Evolutionary conservation across 176 grass and related monocot genomes (phyloP).

Genomic region (Avena atlantica): DNA sequence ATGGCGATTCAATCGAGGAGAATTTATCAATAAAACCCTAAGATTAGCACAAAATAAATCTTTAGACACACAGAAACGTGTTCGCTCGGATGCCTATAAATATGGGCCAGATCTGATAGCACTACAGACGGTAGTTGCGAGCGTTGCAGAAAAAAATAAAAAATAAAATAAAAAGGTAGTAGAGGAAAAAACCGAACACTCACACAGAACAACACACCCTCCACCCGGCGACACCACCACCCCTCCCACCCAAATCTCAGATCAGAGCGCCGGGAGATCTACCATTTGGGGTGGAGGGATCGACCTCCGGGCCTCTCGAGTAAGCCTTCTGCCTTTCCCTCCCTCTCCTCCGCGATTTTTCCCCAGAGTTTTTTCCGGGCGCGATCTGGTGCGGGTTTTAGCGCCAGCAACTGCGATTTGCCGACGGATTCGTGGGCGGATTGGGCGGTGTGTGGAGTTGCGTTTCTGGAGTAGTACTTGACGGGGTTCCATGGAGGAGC

Average conservation of each 20-base stretch:
- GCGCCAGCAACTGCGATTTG: not conserved
- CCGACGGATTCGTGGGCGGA: not conserved
- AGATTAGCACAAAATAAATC: not conserved
- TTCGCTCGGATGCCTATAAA: not conserved
- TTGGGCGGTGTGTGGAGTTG: not conserved
- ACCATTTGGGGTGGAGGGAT: slow-evolving; percentile 2
- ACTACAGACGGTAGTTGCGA: not conserved
- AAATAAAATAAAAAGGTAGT: not conserved
- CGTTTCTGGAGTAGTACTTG: not conserved
- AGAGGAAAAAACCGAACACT: slow-evolving; percentile 9
- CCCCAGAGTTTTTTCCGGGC: not conserved
- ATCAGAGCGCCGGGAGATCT: slow-evolving; percentile 27
- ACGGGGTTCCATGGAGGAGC: not conserved
- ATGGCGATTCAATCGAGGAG: not conserved
- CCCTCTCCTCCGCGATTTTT: not conserved
- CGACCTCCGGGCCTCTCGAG: slow-evolving; percentile 17
- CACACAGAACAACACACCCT: slow-evolving; percentile 26
- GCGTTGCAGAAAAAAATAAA: not conserved
- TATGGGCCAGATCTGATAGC: not conserved
- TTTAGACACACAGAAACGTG: not conserved
- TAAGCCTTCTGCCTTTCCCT: not conserved
- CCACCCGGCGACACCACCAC: slow-evolving; percentile 23
- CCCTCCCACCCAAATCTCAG: slow-evolving; percentile 22
- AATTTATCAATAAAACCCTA: not conserved
- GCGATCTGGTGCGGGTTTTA: slow-evolving; percentile 10